Conservation (phyloP, 371 early-diverging fungal genomes). For the Mucor irregularis region DNA sequence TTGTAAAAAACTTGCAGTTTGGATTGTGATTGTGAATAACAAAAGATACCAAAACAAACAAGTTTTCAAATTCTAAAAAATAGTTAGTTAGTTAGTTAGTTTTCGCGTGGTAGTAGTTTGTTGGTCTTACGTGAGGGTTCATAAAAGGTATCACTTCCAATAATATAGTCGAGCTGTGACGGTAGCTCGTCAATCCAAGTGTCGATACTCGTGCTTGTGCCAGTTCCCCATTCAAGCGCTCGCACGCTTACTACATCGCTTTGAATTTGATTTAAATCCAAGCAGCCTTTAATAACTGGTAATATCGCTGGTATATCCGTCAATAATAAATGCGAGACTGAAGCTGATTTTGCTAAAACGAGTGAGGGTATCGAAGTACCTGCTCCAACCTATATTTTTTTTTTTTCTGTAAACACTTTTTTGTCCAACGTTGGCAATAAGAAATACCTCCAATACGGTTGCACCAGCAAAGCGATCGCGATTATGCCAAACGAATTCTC, state of each 20-base stretch:
- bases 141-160: constrained; percentile 64
- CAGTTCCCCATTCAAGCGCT: constrained; percentile 50
- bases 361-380: constrained; percentile 59
- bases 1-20: constrained; percentile 49
- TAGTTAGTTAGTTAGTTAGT: too few relatives aligned
- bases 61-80: constrained; percentile 54
- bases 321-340: constrained; percentile 26
- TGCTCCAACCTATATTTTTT: constrained; percentile 36
- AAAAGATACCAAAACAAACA: constrained; percentile 47
- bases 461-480: constrained; percentile 22
- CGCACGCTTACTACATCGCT: constrained; percentile 12
- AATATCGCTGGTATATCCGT: constrained; percentile 47
- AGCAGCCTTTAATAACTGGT: constrained; percentile 37
- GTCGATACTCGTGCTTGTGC: constrained; percentile 27
- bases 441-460: constrained; percentile 35
- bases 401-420: too few relatives aligned
- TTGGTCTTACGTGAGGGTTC: constrained; percentile 48
- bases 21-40: constrained; percentile 51
- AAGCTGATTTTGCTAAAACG: constrained; percentile 32
- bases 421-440: too few relatives aligned
- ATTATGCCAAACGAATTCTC: constrained; percentile 46
- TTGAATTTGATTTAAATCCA: constrained; percentile 30
- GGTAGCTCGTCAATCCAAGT: constrained; percentile 23
- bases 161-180: constrained; percentile 40
- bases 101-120: too few relatives aligned